Evolutionary conservation across 495 filamentous ascomycete genomes (phyloP), one percentile per base, ranked within the genome.

Genomic region (Entonaema liquescens): DNA sequence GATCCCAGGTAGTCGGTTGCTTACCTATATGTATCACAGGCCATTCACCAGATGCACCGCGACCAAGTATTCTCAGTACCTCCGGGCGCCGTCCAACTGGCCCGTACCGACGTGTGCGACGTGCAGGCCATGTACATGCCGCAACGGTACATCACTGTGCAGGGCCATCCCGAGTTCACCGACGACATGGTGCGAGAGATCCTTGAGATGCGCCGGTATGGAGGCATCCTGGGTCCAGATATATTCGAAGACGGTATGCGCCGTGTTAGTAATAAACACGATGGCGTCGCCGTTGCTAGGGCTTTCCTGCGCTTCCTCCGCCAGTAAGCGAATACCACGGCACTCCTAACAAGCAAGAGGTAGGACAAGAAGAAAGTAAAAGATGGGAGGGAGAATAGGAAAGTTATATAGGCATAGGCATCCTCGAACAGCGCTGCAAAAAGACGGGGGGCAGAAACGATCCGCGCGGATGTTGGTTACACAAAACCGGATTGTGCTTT

Each of bases 161-260:
- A 98, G 77, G 94, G 93, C 4, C 95, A 98, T 76, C 95, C 95
- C 6, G 95, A 98, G 78, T 97, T 95, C 75, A 92, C 84, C 2
- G 83, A 82, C 55, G 88, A 90, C 36, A 95, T 97, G 63, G 85
- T 93, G 67, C 80, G 77, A 7, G 91, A 94, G 79, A 76, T 97
- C 28, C 79, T 97, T 42, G 80, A 83, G 28, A 64, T 76, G 47
- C 81, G 93, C 31, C 86, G 90, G 59, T 77, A 80, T 50, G 72
- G 74, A 47, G 92, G 90, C 3, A 83, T 97, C 5, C 91, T 97
- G 62, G 76, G 83, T 36, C 86, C 91, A 42, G 88, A 85, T 6
- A 63, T 88, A 33, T 91, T 83, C 67, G 73, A 87, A 52, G 91
- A 92, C 68, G 91, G 85, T n/a, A 84, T 94, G 79, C 77, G 65